phyloP scores from a whole-genome alignment of 768 basidiomycete species.

The Stropharia rugosoannulata region DNA sequence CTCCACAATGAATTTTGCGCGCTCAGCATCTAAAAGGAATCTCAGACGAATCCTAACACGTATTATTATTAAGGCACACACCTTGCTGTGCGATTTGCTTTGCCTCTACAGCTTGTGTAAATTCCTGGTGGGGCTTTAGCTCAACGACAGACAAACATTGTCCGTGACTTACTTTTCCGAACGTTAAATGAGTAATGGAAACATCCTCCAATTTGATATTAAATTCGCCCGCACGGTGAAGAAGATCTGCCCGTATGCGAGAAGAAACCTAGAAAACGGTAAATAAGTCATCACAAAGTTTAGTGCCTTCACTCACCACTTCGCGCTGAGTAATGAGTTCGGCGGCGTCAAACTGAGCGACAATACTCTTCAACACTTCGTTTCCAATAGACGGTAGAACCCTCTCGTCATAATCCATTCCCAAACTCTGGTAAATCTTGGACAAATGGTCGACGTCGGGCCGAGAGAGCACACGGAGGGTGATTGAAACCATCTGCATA shows the following conservation, averaged over 20 bases:
- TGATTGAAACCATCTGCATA: slow-evolving; percentile 97
- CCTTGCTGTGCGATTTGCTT: slow-evolving; percentile 99
- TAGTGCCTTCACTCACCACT: slow-evolving; percentile 59
- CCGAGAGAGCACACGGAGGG: slow-evolving; percentile 91
- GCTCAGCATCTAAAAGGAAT: slow-evolving; percentile 77
- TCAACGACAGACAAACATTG: neutral
- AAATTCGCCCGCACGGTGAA: slow-evolving; percentile 95
- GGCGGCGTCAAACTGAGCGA: slow-evolving; percentile 97
- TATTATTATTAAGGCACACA: slow-evolving; percentile 26
- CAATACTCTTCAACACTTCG: slow-evolving; percentile 96
- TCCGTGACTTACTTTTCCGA: slow-evolving; percentile 64
- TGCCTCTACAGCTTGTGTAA: slow-evolving; percentile 98
- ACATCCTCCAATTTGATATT: slow-evolving; percentile 96
- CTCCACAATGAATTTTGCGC: slow-evolving; percentile 99
- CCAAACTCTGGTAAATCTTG: slow-evolving; percentile 93
- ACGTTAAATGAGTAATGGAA: slow-evolving; percentile 90
- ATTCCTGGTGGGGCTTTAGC: slow-evolving; percentile 54
- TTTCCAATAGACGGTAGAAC: slow-evolving; percentile 97
- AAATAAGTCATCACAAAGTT: neutral
- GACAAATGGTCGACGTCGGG: slow-evolving; percentile 87
- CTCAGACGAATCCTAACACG: slow-evolving; percentile 5
- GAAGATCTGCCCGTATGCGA: slow-evolving; percentile 86
- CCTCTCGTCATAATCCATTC: slow-evolving; percentile 96
- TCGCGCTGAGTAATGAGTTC: slow-evolving; percentile 97
- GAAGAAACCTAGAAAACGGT: slow-evolving; percentile 67